Evolutionary conservation across 176 grass and related monocot species (phyloP).

Genomic region (Aegilops umbellulata): DNA sequence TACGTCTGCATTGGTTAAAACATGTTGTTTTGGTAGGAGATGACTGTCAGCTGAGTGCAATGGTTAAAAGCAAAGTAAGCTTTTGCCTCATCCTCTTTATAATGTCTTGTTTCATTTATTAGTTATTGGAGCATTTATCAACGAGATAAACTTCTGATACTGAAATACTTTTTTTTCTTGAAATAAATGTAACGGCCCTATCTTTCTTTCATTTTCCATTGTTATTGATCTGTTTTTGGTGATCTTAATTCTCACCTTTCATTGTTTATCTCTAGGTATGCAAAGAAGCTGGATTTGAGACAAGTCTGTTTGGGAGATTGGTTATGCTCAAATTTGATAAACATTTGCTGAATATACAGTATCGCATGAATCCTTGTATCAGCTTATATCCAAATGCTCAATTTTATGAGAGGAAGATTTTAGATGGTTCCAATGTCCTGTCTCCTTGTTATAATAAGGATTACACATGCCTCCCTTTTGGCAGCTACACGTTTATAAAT

Average conservation of each 20-base stretch:
- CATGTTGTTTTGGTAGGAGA: constrained; percentile 76
- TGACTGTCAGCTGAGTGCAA: constrained; percentile 61
- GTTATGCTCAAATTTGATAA: constrained; percentile 47
- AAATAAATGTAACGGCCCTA: neutral
- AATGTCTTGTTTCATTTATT: neutral
- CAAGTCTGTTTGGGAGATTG: constrained; percentile 73
- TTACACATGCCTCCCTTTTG: constrained; percentile 39
- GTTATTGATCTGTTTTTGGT: neutral
- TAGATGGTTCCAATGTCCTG: constrained; percentile 62
- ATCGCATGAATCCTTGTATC: constrained; percentile 75
- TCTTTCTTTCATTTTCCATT: neutral
- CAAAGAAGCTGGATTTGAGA: constrained; percentile 66
- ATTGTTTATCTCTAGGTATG: constrained; percentile 44
- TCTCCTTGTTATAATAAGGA: constrained; percentile 45
- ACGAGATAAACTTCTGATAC: neutral
- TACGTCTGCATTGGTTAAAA: constrained; percentile 53
- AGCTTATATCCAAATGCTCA: constrained; percentile 67
- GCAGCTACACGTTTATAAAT: constrained; percentile 60
- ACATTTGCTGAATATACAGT: constrained; percentile 70
- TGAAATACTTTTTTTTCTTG: neutral
- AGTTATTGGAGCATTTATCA: neutral
- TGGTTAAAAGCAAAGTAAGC: constrained; percentile 72
- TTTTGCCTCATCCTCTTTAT: constrained; percentile 5
- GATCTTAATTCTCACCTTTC: neutral
- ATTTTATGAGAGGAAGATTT: constrained; percentile 62